Evolutionary conservation across 1,284 basidiomycete species (phyloP).

Genomic region (Rhodotorula glutinis): DNA sequence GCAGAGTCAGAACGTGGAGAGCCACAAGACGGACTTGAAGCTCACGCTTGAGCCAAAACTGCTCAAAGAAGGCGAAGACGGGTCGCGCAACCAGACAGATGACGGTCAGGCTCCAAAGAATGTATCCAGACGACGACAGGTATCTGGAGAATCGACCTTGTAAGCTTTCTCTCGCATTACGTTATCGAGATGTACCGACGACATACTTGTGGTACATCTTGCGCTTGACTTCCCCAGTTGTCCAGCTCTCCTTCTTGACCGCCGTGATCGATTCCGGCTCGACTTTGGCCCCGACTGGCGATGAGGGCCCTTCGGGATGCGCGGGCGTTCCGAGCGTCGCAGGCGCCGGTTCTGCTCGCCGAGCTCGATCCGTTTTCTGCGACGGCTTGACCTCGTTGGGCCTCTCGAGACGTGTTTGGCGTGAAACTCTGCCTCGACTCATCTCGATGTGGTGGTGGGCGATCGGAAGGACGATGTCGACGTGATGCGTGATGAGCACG

Average conservation of each 20-base stretch:
- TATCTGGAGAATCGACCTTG: constrained; percentile 17
- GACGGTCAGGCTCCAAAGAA: constrained; percentile 22
- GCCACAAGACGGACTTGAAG: too few relatives aligned
- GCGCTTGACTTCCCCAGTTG: constrained; percentile 22
- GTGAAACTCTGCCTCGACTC: constrained; percentile 75
- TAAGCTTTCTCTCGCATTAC: neutral
- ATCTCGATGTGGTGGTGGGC: constrained; percentile 59
- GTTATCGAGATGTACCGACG: too few relatives aligned
- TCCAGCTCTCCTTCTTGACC: constrained; percentile 25
- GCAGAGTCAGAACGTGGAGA: too few relatives aligned
- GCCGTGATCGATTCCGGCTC: neutral
- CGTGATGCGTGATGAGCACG: constrained; percentile 84
- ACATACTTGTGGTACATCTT: constrained; percentile 31
- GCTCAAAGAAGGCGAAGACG: constrained; percentile 24
- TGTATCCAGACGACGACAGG: constrained; percentile 22
- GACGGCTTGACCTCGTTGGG: neutral
- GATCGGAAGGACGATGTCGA: constrained; percentile 46
- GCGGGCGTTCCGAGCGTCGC: neutral
- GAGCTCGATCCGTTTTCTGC: neutral
- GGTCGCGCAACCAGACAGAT: constrained; percentile 21
- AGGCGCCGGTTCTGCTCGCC: neutral
- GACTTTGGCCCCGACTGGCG: neutral
- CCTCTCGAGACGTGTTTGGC: constrained; percentile 54
- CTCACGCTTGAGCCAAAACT: constrained; percentile 28
- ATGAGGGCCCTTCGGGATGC: too few relatives aligned